Evolutionary conservation across 2,329 filamentous ascomycete species (phyloP), one percentile per base, ranked within the genome.

Genomic region (Aspergillus ochraceus): DNA sequence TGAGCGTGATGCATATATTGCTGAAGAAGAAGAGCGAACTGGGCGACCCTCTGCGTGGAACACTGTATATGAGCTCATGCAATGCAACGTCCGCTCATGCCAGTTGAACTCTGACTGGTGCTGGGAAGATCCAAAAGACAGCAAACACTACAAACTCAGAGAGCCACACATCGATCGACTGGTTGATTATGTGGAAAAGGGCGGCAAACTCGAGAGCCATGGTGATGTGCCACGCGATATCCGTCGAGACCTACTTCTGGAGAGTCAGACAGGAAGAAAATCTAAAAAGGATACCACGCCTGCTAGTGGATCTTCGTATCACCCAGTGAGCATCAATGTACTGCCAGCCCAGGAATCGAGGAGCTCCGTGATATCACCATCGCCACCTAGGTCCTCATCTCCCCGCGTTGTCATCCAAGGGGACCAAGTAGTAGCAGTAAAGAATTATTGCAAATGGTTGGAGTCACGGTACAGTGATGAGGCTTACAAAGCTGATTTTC

Each of bases 141-240:
- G 56, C 49, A 60, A 53, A 42, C 49, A 60, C 47, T 60, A 60
- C 19, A 57, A 22, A 24, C 10, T 60, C 4, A 26, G 26, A 22
- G 52, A 49, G 17, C 54, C 53, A n/a, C 50, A 60, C 32, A 19
- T 54, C 8, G 26, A 45, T 19, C 14, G 26, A n/a, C 49, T 60
- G 68, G 72, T 59, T 24, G 19, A 42, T 8, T 47, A 53, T 54
- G 53, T 61, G 17, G 32, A 61, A n/a, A 32, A 59, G 19, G 56
- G 52, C 19, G 53, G 49, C 22, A 46, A 50, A 20, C 29, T 61
- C 19, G 42, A 61, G 47, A 57, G 29, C 22, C 50, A 58, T 20
- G 49, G 54, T 42, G 52, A 61, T 51, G 26, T 61, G 9, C 56
- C 60, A 5, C 49, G 54, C 20, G 42, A 36, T 11, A 54, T 61